Conservation (phyloP, 2,329 filamentous ascomycete species). For the Diplodia scrobiculata region DNA sequence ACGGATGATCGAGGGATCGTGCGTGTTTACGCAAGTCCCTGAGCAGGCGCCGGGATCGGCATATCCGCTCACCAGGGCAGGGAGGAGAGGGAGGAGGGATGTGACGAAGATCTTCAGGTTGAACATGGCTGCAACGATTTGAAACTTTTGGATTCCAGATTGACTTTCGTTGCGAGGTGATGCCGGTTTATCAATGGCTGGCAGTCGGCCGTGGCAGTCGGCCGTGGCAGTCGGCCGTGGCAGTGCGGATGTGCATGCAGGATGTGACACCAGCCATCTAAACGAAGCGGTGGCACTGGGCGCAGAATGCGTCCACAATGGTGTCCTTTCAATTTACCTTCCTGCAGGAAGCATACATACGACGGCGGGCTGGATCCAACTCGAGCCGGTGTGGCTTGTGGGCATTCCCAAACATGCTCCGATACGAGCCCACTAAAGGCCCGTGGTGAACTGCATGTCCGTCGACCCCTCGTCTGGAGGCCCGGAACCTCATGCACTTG, state of each 20-base stretch:
- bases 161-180: neutral
- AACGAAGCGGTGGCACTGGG: constrained; percentile 6
- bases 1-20: constrained; percentile 56
- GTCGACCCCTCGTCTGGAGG: constrained; percentile 8
- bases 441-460: constrained; percentile 13
- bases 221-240: neutral
- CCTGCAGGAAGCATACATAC: neutral
- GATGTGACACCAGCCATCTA: constrained; percentile 4
- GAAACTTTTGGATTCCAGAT: neutral
- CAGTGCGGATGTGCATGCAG: neutral
- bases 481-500: constrained; percentile 16
- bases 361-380: neutral
- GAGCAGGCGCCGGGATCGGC: constrained; percentile 47
- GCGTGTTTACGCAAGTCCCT: constrained; percentile 49
- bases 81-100: neutral
- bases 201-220: neutral
- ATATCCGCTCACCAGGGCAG: constrained; percentile 37
- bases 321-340: constrained; percentile 10
- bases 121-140: constrained; percentile 5
- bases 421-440: constrained; percentile 12
- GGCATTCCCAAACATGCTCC: neutral
- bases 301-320: neutral
- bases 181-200: constrained; percentile 1
- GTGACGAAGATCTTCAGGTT: constrained; percentile 8
- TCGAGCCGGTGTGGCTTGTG: neutral